A percentile compares a stretch with the other conserved stretches of the same genome.
Evolutionary conservation across 2,329 filamentous ascomycete genomes (phyloP).

Genomic region (Dactylella cylindrospora): DNA sequence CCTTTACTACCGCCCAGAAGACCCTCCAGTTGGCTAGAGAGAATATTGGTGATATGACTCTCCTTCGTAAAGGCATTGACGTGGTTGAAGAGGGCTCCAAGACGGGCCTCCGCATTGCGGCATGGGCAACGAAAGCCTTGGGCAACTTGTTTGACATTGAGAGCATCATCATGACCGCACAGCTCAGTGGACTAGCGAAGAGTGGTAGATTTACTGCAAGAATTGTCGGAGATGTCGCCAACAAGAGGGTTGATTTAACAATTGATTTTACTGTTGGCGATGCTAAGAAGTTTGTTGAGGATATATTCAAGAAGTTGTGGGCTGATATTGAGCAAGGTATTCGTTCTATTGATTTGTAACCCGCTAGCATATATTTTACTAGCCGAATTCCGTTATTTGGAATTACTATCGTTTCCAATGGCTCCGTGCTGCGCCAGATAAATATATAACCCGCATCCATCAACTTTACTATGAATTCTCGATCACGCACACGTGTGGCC

Average conservation of each 20-base stretch:
- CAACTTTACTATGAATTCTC: no score
- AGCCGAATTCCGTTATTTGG: no score
- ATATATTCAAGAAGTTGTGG: slow-evolving; percentile 18
- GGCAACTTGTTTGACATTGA: slow-evolving; percentile 13
- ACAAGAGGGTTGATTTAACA: slow-evolving; percentile 6
- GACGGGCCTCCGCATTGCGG: slow-evolving; percentile 5
- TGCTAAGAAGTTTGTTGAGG: neutral
- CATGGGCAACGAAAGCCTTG: slow-evolving; percentile 3
- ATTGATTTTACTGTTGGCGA: slow-evolving; percentile 6
- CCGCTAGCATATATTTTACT: no score
- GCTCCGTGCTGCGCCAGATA: no score
- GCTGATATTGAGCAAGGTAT: slow-evolving; percentile 9
- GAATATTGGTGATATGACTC: slow-evolving; percentile 5
- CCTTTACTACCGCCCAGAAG: slow-evolving; percentile 1
- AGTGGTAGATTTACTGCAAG: slow-evolving; percentile 7
- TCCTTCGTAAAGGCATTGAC: slow-evolving; percentile 4
- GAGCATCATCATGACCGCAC: slow-evolving; percentile 9
- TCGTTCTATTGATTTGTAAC: slow-evolving; percentile 15
- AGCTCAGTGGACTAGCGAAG: neutral
- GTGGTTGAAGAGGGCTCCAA: slow-evolving; percentile 4
- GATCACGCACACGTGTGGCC: no score
- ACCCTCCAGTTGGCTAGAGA: slow-evolving; percentile 3
- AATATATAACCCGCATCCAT: no score
- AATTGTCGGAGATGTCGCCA: slow-evolving; percentile 13
- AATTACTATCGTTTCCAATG: no score